A percentile compares a stretch with the other conserved stretches of the same genome.
phyloP scores from a whole-genome alignment of 2,329 filamentous ascomycete genomes.

The Tolypocladium sp. region DNA sequence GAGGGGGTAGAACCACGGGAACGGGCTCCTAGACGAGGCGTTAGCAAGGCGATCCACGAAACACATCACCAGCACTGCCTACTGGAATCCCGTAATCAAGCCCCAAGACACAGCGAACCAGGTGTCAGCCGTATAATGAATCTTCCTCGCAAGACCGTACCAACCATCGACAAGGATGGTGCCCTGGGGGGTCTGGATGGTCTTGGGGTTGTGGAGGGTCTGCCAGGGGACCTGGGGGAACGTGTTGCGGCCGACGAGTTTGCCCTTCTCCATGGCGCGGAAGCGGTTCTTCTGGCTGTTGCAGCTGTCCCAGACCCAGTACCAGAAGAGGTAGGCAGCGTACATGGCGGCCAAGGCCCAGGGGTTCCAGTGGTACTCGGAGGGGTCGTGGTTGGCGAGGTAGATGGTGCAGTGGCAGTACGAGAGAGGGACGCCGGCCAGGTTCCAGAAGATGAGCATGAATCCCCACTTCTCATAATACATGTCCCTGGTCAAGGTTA shows the following conservation, averaged over 20 bases:
- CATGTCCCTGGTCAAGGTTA: slow-evolving; percentile 54
- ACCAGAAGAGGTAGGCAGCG: slow-evolving; percentile 67
- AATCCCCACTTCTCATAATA: slow-evolving; percentile 96
- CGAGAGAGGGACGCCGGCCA: slow-evolving; percentile 80
- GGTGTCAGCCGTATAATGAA: slow-evolving; percentile 39
- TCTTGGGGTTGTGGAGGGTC: slow-evolving; percentile 69
- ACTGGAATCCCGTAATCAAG: slow-evolving; percentile 40
- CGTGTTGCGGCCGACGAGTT: slow-evolving; percentile 59
- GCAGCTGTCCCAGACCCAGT: slow-evolving; percentile 87
- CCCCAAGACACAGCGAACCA: slow-evolving; percentile 43
- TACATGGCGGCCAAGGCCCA: slow-evolving; percentile 57
- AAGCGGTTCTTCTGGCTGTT: slow-evolving; percentile 94
- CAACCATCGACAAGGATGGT: slow-evolving; percentile 77
- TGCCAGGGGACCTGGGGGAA: slow-evolving; percentile 92
- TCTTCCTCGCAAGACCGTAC: slow-evolving; percentile 65
- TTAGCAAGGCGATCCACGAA: slow-evolving; percentile 3
- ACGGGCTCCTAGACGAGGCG: slow-evolving; percentile 47
- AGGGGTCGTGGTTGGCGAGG: slow-evolving; percentile 73
- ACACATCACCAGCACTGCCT: neutral
- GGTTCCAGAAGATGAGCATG: slow-evolving; percentile 97
- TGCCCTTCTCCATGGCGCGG: slow-evolving; percentile 69
- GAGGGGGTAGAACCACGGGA: slow-evolving; percentile 84
- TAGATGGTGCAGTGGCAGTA: slow-evolving; percentile 94
- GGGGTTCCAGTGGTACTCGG: slow-evolving; percentile 68
- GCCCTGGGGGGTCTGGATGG: slow-evolving; percentile 63